A percentile compares a stretch with the other conserved stretches of the same genome.
These are phyloP conservation scores for Sparassis latifolia DNA, from an alignment of 1,284 basidiomycete genomes.

Conservation along the genomic window DNA sequence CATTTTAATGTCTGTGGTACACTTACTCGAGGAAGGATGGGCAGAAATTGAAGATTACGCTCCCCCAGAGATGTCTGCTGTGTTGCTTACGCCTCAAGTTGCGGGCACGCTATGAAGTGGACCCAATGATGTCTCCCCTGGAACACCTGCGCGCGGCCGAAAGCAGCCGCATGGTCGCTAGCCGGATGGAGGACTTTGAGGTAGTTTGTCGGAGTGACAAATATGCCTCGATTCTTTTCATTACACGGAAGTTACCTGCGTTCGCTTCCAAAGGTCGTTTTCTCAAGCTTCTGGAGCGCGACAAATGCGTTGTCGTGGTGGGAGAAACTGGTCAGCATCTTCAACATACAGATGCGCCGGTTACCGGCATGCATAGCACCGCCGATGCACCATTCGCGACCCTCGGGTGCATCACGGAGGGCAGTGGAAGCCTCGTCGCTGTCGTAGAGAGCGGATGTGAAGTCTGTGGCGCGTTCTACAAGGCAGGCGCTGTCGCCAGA, in stretches of 20 bases:
- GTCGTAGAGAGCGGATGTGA: too few species aligned
- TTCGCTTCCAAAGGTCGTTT: slow-evolving; percentile 66
- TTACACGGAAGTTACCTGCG: slow-evolving; percentile 68
- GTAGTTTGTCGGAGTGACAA: slow-evolving; percentile 37
- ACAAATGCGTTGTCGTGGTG: slow-evolving; percentile 76
- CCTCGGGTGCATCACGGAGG: too few species aligned
- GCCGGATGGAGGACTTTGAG: slow-evolving; percentile 45
- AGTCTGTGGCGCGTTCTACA: too few species aligned
- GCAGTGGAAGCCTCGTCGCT: too few species aligned
- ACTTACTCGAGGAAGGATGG: slow-evolving; percentile 70
- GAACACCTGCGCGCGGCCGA: too few species aligned
- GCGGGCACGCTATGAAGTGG: not conserved
- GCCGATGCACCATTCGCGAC: too few species aligned
- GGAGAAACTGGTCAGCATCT: slow-evolving; percentile 86
- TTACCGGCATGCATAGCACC: too few species aligned
- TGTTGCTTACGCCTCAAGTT: slow-evolving; percentile 48
- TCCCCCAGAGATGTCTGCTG: slow-evolving; percentile 64
- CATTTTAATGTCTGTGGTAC: slow-evolving; percentile 71
- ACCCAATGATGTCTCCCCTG: not conserved
- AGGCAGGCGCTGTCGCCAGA: too few species aligned
- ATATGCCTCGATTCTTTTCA: slow-evolving; percentile 54
- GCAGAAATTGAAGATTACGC: slow-evolving; percentile 57
- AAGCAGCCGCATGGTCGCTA: too few species aligned
- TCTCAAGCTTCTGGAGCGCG: slow-evolving; percentile 48
- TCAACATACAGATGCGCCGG: not conserved